phyloP scores from a whole-genome alignment of 2,329 filamentous ascomycete species.

The Plectosphaerella cucumerina region DNA sequence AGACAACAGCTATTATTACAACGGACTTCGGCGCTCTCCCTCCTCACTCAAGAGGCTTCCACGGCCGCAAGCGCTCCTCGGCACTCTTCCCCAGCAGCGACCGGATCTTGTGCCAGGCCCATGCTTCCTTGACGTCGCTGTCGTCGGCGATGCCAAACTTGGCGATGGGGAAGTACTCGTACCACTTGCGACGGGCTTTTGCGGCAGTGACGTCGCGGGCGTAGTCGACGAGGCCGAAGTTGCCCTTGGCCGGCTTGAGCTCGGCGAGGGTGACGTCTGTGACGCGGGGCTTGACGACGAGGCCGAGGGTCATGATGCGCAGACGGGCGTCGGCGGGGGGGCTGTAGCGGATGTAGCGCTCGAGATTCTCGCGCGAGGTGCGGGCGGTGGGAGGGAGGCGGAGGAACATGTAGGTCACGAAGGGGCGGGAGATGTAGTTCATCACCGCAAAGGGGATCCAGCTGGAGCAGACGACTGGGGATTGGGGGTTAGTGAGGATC shows the following conservation, averaged over 20 bases:
- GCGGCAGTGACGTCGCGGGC: constrained; percentile 29
- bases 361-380: constrained; percentile 50
- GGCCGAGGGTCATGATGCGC: constrained; percentile 51
- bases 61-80: constrained; percentile 6
- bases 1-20: no score
- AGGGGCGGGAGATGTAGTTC: constrained; percentile 61
- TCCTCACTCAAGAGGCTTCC: no score
- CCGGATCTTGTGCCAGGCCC: constrained; percentile 36
- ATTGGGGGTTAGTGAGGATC: constrained; percentile 3
- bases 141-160: constrained; percentile 32
- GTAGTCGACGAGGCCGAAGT: constrained; percentile 36
- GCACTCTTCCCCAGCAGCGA: constrained; percentile 23
- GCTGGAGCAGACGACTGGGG: constrained; percentile 53
- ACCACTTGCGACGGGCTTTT: constrained; percentile 30
- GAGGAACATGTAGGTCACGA: constrained; percentile 69
- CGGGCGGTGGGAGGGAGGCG: constrained; percentile 63
- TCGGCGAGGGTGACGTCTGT: constrained; percentile 36
- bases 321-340: constrained; percentile 42
- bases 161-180: constrained; percentile 32
- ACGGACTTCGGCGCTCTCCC: no score
- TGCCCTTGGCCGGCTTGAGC: constrained; percentile 22
- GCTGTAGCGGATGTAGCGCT: constrained; percentile 41
- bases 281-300: constrained; percentile 50
- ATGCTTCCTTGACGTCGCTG: constrained; percentile 27
- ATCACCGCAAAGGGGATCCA: constrained; percentile 62